A percentile compares a stretch with the other conserved stretches of the same genome.
Evolutionary conservation across 768 basidiomycete species (phyloP).

Genomic region (Chalciporus pseudorubinellus): DNA sequence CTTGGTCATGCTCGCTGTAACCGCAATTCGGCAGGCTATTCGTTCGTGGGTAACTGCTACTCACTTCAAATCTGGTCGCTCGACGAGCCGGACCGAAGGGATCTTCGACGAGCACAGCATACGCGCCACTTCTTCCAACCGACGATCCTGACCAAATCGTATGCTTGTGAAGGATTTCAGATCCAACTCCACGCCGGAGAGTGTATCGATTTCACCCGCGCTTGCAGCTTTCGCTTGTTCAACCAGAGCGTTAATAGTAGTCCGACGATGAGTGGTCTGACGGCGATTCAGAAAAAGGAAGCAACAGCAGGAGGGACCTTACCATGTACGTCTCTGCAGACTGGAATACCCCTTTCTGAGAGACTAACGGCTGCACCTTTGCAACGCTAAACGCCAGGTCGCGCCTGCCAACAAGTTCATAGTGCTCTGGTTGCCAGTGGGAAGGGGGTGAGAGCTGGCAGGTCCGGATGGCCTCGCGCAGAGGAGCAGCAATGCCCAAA

Average conservation of each 20-base stretch:
- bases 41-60: constrained; percentile 22
- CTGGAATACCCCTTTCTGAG: constrained; percentile 30
- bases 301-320: background rate
- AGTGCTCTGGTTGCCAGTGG: constrained; percentile 58
- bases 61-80: constrained; percentile 70
- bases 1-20: constrained; percentile 80
- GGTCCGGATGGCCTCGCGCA: constrained; percentile 81
- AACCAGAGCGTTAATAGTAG: constrained; percentile 51
- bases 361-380: constrained; percentile 28
- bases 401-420: constrained; percentile 32
- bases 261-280: constrained; percentile 52
- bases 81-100: constrained; percentile 60
- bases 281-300: constrained; percentile 9
- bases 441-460: constrained; percentile 77
- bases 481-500: constrained; percentile 69
- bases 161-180: constrained; percentile 75
- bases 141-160: constrained; percentile 85
- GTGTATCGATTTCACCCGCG: constrained; percentile 52
- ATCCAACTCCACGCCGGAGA: constrained; percentile 71
- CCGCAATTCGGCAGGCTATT: constrained; percentile 1
- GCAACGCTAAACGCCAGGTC: constrained; percentile 33
- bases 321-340: constrained; percentile 36
- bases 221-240: constrained; percentile 49
- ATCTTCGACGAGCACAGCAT: constrained; percentile 82
- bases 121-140: constrained; percentile 87